Evolutionary conservation across 2,329 filamentous ascomycete species (phyloP), one percentile per base, ranked within the genome.

Genomic region (Alternaria conjuncta): DNA sequence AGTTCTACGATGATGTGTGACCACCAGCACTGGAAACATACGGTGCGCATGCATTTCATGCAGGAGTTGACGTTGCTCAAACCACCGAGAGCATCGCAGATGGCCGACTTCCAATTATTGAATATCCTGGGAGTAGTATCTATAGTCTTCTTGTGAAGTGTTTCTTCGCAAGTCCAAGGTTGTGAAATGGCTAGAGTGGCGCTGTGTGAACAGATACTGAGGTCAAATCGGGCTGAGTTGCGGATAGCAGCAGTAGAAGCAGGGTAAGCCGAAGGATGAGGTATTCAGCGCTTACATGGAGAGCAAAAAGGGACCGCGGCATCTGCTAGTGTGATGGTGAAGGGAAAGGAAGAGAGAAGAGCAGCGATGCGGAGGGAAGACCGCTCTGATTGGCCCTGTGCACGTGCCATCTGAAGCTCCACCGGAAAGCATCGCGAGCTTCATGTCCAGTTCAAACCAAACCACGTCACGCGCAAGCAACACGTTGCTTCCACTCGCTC

Each of bases 351-450:
- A 25, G 28, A 25, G 10, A n/a, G 11, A 21, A 36, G 30, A 54
- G 21, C 51, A 21, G 30, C 51, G 20, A 41, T 54, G 51, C 51
- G 32, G 32, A 41, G 51, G 51, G 36, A 11, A 54, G 47, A 25
- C 32, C 1, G 8, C 53, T 25, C 36, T 55, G 53, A 55, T 55
- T 55, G 53, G 53, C 32, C 15, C 2, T 9, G 8, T 23, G 53
- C 53, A 55, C 53, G 53, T 41, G 36, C 53, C 53, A 55, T 26
- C 21, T 28, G 53, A 55, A 44, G 32, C 51, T 44, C 53, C 36
- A 44, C 53, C 32, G 36, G 32, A 55, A 55, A 55, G 53, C 53
- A 55, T 55, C 53, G 53, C 36, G 53, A 44, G 53, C 53, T 55
- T 55, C 53, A 55, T 36, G 53, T 28, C 1, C 36, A 44, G 10